Evolutionary conservation across 2,329 filamentous ascomycete genomes (phyloP), one percentile per base, ranked within the genome.

Genomic region (Stagonosporopsis chrysanthemi): DNA sequence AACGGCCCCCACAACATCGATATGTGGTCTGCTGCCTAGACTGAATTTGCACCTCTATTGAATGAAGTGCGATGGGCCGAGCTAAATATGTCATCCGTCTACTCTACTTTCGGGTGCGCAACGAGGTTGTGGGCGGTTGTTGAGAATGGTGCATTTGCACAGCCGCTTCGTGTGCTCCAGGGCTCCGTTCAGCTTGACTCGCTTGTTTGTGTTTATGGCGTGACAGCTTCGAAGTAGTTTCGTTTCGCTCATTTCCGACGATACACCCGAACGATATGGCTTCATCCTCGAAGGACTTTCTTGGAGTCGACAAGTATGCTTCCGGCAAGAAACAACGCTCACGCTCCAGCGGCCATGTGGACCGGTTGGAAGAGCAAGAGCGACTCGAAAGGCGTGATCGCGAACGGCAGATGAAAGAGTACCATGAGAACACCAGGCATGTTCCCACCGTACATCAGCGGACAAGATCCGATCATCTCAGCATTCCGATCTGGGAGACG

Each of bases 261-360:
- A 15, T 8, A 15, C 29, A 24, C 11, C 23, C 5, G 3, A 1
- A 15, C 40, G 29, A 43, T 4, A 29, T 43, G 39, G 39, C 40
- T 43, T 39, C 36, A 46, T 11, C 24, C 36, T 29, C 53, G 5
- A 47, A 12, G 3, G 41, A 56, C 6, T 56, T 42, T n/a, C 42
- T 51, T 19, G 23, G 29, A 3, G 36, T 47, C 17, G 23, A 51
- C 17, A 42, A 42, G 9, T n/a, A 19, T 9, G 22, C 53, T 28
- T n/a, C 22, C 2, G 8, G 22, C n/a, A 41, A 45, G 9, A 39
- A 56, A 9, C 65, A 62, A 41, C 67, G 69, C 14, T 67, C 66
- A 8, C 62, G 65, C 17, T 68, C 65, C 28, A 66, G 63, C n/a
- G 65, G 63, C 5, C 63, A 71, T 58, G 56, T 62, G 15, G 69